These are phyloP conservation scores for Botryotinia convoluta DNA, from an alignment of 2,329 filamentous ascomycete genomes.

Conservation along the genomic window DNA sequence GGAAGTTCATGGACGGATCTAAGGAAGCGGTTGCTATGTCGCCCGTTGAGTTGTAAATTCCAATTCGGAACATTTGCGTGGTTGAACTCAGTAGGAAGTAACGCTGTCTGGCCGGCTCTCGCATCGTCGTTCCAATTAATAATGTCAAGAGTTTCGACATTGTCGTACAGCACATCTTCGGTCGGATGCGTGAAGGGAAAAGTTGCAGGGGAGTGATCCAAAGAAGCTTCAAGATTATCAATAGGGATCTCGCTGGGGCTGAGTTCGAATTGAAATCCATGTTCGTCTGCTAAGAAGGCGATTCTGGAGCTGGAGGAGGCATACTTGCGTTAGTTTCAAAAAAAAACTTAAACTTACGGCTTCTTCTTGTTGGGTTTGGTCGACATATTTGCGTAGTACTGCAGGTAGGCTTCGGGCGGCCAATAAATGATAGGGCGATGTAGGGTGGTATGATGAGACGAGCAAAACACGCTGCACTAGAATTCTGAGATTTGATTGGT, in stretches of 20 bases:
- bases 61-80: not conserved
- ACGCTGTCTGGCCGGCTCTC: not conserved
- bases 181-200: fast-evolving
- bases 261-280: too few relatives aligned
- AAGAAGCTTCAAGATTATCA: not conserved
- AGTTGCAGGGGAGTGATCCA: too few relatives aligned
- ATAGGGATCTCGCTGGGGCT: not conserved
- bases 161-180: fast-evolving
- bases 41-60: not conserved
- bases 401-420: not conserved
- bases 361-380: fast-evolving
- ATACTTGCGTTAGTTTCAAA: not conserved
- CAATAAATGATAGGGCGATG: not conserved
- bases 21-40: not conserved
- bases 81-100: not conserved
- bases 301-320: too few relatives aligned
- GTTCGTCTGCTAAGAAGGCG: too few relatives aligned
- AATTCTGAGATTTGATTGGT: not conserved
- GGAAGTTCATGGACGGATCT: not conserved
- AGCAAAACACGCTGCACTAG: not conserved
- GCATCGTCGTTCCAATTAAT: not conserved
- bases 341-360: not conserved
- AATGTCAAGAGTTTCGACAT: not conserved
- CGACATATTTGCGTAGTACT: not conserved
- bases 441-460: not conserved